A percentile compares a stretch with the other conserved stretches of the same genome.
These are phyloP conservation scores for Carex littledalei DNA, from an alignment of 176 grass and related monocot genomes.

Conservation along the genomic window DNA sequence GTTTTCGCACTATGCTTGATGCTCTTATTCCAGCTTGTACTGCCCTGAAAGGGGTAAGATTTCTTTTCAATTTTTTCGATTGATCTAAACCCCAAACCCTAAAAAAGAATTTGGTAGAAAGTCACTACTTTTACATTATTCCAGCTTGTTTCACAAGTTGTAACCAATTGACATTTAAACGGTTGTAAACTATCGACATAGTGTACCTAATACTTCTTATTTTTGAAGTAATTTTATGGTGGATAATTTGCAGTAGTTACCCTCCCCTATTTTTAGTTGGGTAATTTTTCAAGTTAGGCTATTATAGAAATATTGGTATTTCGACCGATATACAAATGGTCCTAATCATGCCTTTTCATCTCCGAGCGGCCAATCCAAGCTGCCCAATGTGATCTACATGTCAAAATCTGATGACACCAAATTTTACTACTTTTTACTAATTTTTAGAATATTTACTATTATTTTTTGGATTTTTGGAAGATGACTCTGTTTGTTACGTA, in stretches of 20 bases:
- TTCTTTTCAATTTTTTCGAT: not conserved
- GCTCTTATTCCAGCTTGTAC: slow-evolving; percentile 89
- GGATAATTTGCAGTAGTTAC: not conserved
- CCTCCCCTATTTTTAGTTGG: not conserved
- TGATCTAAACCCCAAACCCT: too few species aligned
- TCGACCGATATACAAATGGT: not conserved
- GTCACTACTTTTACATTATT: too few species aligned
- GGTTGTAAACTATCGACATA: not conserved
- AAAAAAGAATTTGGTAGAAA: too few species aligned
- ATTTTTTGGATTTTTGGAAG: not conserved
- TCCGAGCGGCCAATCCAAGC: not conserved
- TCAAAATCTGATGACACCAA: not conserved
- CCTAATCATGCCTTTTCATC: not conserved
- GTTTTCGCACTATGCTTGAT: slow-evolving; percentile 96
- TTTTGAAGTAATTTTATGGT: slow-evolving; percentile 1
- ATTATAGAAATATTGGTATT: not conserved
- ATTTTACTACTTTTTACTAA: not conserved
- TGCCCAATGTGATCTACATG: not conserved
- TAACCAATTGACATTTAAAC: not conserved
- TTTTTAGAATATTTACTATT: not conserved
- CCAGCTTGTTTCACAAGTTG: not conserved
- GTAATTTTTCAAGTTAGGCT: not conserved
- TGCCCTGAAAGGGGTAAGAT: slow-evolving; percentile 59
- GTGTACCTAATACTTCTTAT: slow-evolving; percentile 1
- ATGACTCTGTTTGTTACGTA: not conserved